Evolutionary conservation across 208 protist species (phyloP), one percentile per base, ranked within the genome.

Genomic region (Trypanosoma cruzi): DNA sequence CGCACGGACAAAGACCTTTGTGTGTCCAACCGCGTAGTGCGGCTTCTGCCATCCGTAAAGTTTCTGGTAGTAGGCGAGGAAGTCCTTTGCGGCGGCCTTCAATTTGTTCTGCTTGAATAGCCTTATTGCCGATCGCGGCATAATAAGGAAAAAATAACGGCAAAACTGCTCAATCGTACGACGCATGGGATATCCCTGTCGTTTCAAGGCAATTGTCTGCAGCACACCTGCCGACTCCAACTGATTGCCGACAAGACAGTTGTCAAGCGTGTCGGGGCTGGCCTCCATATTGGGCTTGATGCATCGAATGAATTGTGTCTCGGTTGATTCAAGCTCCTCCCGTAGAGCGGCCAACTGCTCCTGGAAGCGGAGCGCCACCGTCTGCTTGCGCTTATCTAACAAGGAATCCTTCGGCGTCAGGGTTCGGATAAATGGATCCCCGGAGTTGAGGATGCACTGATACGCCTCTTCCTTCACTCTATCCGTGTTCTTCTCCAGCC

Each of bases 271-370:
- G 5, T 65, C 29, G 22, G 91, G 81, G 55, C 75, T 85, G 26
- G 90, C 85, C 20, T 81, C 67, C 75, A 79, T 81, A 77, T 98
- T 98, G 6, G 95, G 94, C 71, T 96, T 97, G 68, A 98, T 95
- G 84, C 93, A 97, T 34, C 95, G 87, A 29, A 98, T 95, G 69
- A 98, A 98, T 59, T 97, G 92, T n/a, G 93, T 94, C 64, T 95
- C 80, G 18, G 94, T 96, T 22, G 82, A 88, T 79, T 93, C 82
- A 46, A 98, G 82, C 56, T 89, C 81, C 2, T 20, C 57, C 67
- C 92, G 87, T 8, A 98, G 78, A 22, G 79, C 69, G 7, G 57
- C 56, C 26, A 98, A 86, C 69, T 97, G 90, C 29, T 76, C 52
- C 72, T 93, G 82, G 73, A 97, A 97, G 64, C 79, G 84, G 29